phyloP scores from a whole-genome alignment of 495 filamentous ascomycete species.

The Penicillium macrosclerotiorum region DNA sequence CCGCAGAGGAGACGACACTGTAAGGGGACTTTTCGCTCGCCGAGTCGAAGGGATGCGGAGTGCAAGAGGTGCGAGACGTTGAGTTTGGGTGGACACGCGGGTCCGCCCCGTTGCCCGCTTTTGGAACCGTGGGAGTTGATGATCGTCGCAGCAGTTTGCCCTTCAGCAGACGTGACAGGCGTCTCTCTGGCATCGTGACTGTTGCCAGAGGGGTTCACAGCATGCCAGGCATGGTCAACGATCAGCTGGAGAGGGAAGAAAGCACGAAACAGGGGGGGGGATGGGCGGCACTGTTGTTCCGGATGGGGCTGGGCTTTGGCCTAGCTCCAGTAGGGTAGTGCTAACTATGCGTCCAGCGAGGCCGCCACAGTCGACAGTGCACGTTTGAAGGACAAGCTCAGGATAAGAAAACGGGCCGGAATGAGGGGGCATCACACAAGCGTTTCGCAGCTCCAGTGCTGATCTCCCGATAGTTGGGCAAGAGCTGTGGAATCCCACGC shows the following conservation, averaged over 20 bases:
- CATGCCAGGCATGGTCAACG: slow-evolving; percentile 9
- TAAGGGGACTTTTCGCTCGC: slow-evolving; percentile 25
- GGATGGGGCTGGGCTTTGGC: slow-evolving; percentile 3
- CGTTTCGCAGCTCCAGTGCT: slow-evolving; percentile 1
- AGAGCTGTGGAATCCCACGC: slow-evolving; percentile 6
- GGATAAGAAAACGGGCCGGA: not conserved
- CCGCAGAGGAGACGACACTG: slow-evolving; percentile 22
- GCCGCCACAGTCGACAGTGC: not conserved
- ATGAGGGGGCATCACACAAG: slow-evolving; percentile 7
- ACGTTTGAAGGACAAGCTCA: not conserved
- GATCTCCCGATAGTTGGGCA: slow-evolving; percentile 18
- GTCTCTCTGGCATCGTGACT: slow-evolving; percentile 34
- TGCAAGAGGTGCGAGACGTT: slow-evolving; percentile 19
- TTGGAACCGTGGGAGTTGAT: slow-evolving; percentile 29
- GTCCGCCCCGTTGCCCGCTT: slow-evolving; percentile 30
- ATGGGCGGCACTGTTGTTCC: not conserved
- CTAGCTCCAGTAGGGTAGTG: slow-evolving; percentile 1
- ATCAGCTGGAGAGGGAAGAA: not conserved
- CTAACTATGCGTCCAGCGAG: not conserved
- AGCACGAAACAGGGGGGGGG: slow-evolving; percentile 3
- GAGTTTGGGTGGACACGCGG: slow-evolving; percentile 27
- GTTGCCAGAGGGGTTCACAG: slow-evolving; percentile 5
- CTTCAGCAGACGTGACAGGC: slow-evolving; percentile 37
- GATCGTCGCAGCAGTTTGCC: slow-evolving; percentile 41
- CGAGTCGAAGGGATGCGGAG: slow-evolving; percentile 20